Conservation (phyloP, 805 yeast genomes). For the Saccharomyces paradoxus region DNA sequence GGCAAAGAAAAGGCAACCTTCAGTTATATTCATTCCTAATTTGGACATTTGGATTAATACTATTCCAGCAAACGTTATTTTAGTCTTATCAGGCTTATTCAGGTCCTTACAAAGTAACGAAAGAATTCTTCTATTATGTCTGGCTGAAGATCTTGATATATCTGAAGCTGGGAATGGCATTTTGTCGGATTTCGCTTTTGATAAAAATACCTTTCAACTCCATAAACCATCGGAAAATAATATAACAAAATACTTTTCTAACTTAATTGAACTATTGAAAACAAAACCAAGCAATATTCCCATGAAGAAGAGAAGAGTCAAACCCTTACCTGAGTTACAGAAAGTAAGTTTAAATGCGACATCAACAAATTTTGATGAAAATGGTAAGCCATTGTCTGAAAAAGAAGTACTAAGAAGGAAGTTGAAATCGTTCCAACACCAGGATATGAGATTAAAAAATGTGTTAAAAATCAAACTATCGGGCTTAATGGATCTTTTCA, state of each 20-base stretch:
- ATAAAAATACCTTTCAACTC: slow-evolving; percentile 41
- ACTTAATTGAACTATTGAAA: slow-evolving; percentile 44
- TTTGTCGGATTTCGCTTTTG: slow-evolving; percentile 17
- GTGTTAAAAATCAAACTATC: slow-evolving; percentile 77
- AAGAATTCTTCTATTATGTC: slow-evolving; percentile 62
- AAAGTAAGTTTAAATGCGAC: slow-evolving; percentile 21
- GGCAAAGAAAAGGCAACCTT: slow-evolving; percentile 82
- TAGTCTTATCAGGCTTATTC: slow-evolving; percentile 63
- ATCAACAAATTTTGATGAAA: slow-evolving; percentile 13
- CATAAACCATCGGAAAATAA: slow-evolving; percentile 41
- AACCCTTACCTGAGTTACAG: slow-evolving; percentile 35
- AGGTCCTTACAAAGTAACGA: slow-evolving; percentile 65
- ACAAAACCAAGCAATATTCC: slow-evolving; percentile 68
- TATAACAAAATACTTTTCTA: slow-evolving; percentile 48
- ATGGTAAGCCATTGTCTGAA: slow-evolving; percentile 28
- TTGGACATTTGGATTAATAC: slow-evolving; percentile 68
- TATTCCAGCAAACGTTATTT: slow-evolving; percentile 58
- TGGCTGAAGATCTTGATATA: slow-evolving; percentile 42
- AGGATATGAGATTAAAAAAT: slow-evolving; percentile 78
- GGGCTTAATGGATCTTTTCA: slow-evolving; percentile 82
- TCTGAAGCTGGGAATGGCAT: slow-evolving; percentile 36
- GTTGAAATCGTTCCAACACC: slow-evolving; percentile 40
- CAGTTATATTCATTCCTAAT: slow-evolving; percentile 77
- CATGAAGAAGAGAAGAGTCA: slow-evolving; percentile 45
- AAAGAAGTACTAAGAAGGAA: slow-evolving; percentile 34